Conservation (phyloP, 2,329 filamentous ascomycete species). For the Monilinia polystroma region DNA sequence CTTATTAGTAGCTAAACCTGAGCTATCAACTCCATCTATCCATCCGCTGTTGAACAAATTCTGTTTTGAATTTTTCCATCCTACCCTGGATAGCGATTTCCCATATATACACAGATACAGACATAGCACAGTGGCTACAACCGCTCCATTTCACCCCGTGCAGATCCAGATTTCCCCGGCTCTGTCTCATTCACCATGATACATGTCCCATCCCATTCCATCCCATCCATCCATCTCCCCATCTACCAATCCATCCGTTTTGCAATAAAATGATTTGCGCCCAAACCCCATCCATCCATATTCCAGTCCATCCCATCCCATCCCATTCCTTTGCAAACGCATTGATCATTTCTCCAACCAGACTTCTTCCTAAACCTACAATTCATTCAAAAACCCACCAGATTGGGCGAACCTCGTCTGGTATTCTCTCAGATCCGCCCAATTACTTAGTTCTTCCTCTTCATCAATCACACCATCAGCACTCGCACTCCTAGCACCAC, state of each 20-base stretch:
- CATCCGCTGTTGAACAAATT: background rate
- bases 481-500: conserved; percentile 45
- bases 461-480: conserved; percentile 56
- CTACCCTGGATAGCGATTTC: background rate
- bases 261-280: background rate
- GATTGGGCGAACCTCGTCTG: conserved; percentile 70
- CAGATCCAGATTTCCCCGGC: background rate
- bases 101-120: background rate
- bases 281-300: conserved; percentile 1
- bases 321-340: conserved; percentile 5
- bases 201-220: background rate
- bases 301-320: conserved; percentile 3
- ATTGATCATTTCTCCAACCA: conserved; percentile 7
- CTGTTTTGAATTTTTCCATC: background rate
- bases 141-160: background rate
- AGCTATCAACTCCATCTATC: background rate
- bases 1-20: background rate
- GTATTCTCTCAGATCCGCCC: conserved; percentile 77
- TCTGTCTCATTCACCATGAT: conserved; percentile 2
- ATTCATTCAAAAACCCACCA: conserved; percentile 51
- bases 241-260: background rate
- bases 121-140: background rate
- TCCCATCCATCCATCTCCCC: background rate
- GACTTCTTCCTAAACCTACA: background rate
- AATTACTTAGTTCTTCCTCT: conserved; percentile 72